phyloP scores from a whole-genome alignment of 768 basidiomycete species.

The Crucibulum laeve region DNA sequence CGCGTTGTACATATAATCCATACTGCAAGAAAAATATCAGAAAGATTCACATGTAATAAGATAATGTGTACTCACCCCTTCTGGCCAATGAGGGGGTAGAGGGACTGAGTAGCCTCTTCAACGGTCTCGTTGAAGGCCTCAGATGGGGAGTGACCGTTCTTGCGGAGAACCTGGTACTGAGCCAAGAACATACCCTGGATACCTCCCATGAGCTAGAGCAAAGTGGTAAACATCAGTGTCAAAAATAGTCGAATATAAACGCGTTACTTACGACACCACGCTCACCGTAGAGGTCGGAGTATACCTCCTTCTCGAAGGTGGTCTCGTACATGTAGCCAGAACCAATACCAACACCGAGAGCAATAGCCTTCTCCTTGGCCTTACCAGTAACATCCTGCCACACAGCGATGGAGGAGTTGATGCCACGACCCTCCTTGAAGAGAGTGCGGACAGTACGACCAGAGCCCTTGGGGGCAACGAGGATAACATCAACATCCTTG shows the following conservation, averaged over 20 bases:
- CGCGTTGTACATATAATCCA: constrained; percentile 99
- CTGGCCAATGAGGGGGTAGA: constrained; percentile 94
- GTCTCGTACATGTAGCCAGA: constrained; percentile 99
- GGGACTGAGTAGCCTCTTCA: constrained; percentile 98
- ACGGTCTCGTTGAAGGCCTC: constrained; percentile 99
- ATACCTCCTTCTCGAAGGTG: constrained; percentile 99
- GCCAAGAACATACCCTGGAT: constrained; percentile 99
- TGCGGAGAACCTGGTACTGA: constrained; percentile 96
- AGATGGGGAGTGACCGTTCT: constrained; percentile 94
- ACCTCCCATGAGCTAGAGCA: too few species aligned
- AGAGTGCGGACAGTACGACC: constrained; percentile 98
- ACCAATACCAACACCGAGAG: constrained; percentile 90
- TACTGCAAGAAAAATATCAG: constrained; percentile 38
- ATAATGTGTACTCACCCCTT: constrained; percentile 60
- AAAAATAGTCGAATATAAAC: not conserved
- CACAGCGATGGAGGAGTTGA: constrained; percentile 92
- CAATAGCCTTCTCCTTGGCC: constrained; percentile 95
- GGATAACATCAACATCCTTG: constrained; percentile 94
- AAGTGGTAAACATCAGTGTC: constrained; percentile 4
- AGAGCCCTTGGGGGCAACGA: constrained; percentile 98
- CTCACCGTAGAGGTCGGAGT: constrained; percentile 98
- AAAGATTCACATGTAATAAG: not conserved
- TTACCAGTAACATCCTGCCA: constrained; percentile 98
- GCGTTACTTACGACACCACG: constrained; percentile 93
- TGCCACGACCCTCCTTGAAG: constrained; percentile 99